Evolutionary conservation across 2,329 filamentous ascomycete species (phyloP), one percentile per base, ranked within the genome.

Genomic region (Alternaria sp.): DNA sequence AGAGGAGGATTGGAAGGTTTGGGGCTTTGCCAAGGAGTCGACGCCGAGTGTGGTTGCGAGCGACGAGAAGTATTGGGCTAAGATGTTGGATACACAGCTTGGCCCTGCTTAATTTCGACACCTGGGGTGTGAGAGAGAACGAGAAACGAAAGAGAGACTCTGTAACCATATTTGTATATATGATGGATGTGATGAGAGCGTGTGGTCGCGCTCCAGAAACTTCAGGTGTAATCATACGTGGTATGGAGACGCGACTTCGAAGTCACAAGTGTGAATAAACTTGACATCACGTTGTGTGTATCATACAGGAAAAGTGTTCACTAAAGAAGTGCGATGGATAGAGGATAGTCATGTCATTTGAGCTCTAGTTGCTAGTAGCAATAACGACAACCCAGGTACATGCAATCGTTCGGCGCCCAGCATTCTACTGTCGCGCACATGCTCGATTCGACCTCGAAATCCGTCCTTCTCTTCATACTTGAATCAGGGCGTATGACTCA

Each of bases 1-100:
- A 71, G 75, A 82, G 57, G 78, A 75, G 28, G 80, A 83, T 3
- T 92, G 90, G 90, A 83, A 81, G 72, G 76, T 91, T 51, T 90
- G 89, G 85, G 89, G 90, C 14, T 89, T 87, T 20, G 79, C 86
- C 30, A 75, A 83, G 42, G 83, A 86, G 67, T 87, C 85, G 38
- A 76, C 69, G 28, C 64, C 65, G 5, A 63, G 66, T 47, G 63
- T 43, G 14, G 63, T 76, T 24, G 52, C 63, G 43, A 60, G 64
- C 41, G 69, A 73, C 16, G 71, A 73, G 41, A 49, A 56, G 51
- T 70, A 71, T 32, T 70, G 68, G 65, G 62, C 56, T 24, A 59
- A 64, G 54, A 65, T 63, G 49, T 20, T 74, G 42, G 51, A 64
- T 38, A 57, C 56, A n/a, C 72, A 70, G 59, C 36, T 65, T 26